phyloP scores from a whole-genome alignment of 768 basidiomycete species.

The Punctularia strigosozonata region DNA sequence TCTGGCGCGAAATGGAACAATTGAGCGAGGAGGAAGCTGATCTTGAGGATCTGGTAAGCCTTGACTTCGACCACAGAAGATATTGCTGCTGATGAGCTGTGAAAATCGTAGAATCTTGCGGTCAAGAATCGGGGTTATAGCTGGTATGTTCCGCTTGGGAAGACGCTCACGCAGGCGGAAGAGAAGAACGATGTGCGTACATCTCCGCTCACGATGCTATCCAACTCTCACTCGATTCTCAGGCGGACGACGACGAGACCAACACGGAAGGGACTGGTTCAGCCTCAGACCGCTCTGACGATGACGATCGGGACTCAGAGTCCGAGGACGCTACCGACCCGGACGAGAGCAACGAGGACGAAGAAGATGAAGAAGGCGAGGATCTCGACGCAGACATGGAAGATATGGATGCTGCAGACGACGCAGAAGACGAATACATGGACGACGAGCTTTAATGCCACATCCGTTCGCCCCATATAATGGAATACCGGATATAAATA shows the following conservation, averaged over 20 bases:
- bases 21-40: constrained; percentile 78
- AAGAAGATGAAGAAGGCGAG: background rate
- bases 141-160: constrained; percentile 66
- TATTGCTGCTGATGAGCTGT: background rate
- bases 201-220: background rate
- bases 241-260: constrained; percentile 28
- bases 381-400: background rate
- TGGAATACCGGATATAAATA: background rate
- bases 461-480: background rate
- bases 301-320: constrained; percentile 39
- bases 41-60: constrained; percentile 59
- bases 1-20: constrained; percentile 71
- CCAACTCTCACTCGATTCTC: background rate
- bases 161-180: constrained; percentile 61
- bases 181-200: constrained; percentile 71
- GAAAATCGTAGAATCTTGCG: constrained; percentile 32
- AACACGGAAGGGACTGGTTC: constrained; percentile 20
- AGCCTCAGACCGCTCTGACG: constrained; percentile 25
- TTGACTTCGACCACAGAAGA: background rate
- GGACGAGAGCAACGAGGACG: constrained; percentile 12
- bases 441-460: background rate
- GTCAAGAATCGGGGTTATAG: constrained; percentile 56
- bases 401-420: background rate
- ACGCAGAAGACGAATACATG: background rate
- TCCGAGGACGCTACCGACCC: constrained; percentile 29